Conservation (phyloP, 768 basidiomycete species). For the Tulasnella sp. region DNA sequence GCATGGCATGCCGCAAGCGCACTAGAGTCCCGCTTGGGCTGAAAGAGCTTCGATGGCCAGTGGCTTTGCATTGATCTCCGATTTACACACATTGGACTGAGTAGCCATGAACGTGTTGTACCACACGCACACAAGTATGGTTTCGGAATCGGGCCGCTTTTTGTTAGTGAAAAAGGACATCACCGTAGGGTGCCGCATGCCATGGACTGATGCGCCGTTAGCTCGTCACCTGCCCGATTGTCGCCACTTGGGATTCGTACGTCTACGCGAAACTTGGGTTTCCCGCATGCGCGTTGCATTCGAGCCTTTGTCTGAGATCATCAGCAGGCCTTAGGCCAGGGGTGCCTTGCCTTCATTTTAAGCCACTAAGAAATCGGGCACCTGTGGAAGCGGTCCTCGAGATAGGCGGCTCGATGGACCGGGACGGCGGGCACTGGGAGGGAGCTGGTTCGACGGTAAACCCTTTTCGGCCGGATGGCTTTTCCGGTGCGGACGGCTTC, state of each 20-base stretch:
- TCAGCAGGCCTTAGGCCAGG: constrained; percentile 19
- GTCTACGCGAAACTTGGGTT: background rate
- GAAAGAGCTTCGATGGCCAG: background rate
- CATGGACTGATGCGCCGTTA: constrained; percentile 1
- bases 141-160: background rate
- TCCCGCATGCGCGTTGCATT: background rate
- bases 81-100: background rate
- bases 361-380: constrained; percentile 18
- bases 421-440: background rate
- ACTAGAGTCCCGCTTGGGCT: background rate
- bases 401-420: constrained; percentile 15
- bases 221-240: background rate
- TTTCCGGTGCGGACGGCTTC: background rate
- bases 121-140: background rate
- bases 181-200: background rate
- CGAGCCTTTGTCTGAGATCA: constrained; percentile 11
- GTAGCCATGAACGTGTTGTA: background rate
- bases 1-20: background rate
- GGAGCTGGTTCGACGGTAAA: background rate
- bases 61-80: background rate
- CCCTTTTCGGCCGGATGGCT: constrained; percentile 16
- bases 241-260: background rate
- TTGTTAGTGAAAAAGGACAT: background rate
- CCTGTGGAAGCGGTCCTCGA: background rate
- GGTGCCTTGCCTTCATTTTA: constrained; percentile 3